Percentiles rank a stretch among this genome's conserved stretches.
phyloP scores from a whole-genome alignment of 352 stramenopile species.

The Pythium guiyangense region DNA sequence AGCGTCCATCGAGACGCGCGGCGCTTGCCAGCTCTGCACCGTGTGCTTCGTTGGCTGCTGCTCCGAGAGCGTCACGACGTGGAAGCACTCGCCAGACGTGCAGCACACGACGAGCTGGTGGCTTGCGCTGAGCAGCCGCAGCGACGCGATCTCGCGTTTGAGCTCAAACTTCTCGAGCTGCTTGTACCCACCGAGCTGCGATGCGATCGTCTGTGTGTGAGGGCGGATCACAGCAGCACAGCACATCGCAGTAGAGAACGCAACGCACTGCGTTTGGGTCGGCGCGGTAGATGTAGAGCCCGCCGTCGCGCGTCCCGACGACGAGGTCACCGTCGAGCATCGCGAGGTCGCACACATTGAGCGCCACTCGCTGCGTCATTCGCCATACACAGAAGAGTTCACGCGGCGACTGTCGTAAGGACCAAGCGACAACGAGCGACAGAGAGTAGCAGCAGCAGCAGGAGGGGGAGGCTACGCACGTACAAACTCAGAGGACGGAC shows the following conservation, averaged over 20 bases:
- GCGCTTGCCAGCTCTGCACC: slow-evolving; percentile 29
- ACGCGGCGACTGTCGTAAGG: too few relatives aligned
- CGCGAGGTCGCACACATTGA: slow-evolving; percentile 66
- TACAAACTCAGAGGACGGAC: slow-evolving; percentile 63
- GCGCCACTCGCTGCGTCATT: slow-evolving; percentile 37
- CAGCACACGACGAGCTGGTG: slow-evolving; percentile 37
- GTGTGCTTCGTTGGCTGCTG: slow-evolving; percentile 17
- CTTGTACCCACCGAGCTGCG: slow-evolving; percentile 47
- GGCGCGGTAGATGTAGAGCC: slow-evolving; percentile 44
- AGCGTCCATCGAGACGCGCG: slow-evolving; percentile 4
- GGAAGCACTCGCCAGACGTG: slow-evolving; percentile 51
- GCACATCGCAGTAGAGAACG: background rate
- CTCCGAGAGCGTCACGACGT: slow-evolving; percentile 17
- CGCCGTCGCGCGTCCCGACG: slow-evolving; percentile 59
- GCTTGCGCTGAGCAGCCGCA: slow-evolving; percentile 28
- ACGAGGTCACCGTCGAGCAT: slow-evolving; percentile 51
- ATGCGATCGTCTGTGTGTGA: too few relatives aligned
- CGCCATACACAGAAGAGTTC: background rate
- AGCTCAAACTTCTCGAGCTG: slow-evolving; percentile 53
- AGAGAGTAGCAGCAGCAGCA: background rate
- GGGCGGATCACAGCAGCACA: background rate
- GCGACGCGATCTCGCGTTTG: slow-evolving; percentile 50
- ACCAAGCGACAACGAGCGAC: background rate
- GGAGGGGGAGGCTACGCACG: too few relatives aligned
- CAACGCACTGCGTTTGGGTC: slow-evolving; percentile 25